Evolutionary conservation across 805 yeast genomes (phyloP).

Genomic region (Phaffomyces thermotolerans): DNA sequence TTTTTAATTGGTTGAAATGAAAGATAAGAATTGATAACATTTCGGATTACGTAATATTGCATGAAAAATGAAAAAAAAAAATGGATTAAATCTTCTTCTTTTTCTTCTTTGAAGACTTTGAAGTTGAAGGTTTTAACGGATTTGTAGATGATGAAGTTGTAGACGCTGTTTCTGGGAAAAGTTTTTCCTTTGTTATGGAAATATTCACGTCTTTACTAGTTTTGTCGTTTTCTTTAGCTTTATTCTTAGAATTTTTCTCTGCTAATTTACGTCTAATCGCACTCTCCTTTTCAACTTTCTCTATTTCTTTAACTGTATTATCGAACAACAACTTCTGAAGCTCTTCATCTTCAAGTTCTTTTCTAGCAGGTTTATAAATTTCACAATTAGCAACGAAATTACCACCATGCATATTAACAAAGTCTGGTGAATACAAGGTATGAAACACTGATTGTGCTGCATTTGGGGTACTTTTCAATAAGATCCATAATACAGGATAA

Average conservation of each 20-base stretch:
- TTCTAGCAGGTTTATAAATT: slow-evolving; percentile 44
- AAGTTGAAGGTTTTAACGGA: neutral
- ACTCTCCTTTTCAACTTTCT: slow-evolving; percentile 56
- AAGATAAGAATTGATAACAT: neutral
- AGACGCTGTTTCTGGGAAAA: neutral
- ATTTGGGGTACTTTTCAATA: slow-evolving; percentile 64
- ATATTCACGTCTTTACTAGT: neutral
- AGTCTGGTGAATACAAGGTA: slow-evolving; percentile 66
- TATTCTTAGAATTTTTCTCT: neutral
- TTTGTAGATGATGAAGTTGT: neutral
- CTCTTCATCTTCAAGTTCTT: slow-evolving; percentile 55
- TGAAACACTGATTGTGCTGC: slow-evolving; percentile 77
- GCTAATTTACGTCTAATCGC: slow-evolving; percentile 56
- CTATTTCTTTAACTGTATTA: slow-evolving; percentile 51
- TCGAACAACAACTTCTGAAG: slow-evolving; percentile 56
- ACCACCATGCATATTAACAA: slow-evolving; percentile 57
- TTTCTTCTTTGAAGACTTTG: neutral
- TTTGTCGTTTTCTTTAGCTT: neutral
- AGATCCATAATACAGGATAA: slow-evolving; percentile 79
- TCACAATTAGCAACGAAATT: slow-evolving; percentile 69
- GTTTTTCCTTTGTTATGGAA: neutral
- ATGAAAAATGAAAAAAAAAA: neutral
- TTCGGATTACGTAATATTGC: neutral
- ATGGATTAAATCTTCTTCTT: neutral
- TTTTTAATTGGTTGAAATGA: neutral